These are phyloP conservation scores for Colletotrichum tamarilloi DNA, from an alignment of 2,329 filamentous ascomycete genomes.

Conservation along the genomic window DNA sequence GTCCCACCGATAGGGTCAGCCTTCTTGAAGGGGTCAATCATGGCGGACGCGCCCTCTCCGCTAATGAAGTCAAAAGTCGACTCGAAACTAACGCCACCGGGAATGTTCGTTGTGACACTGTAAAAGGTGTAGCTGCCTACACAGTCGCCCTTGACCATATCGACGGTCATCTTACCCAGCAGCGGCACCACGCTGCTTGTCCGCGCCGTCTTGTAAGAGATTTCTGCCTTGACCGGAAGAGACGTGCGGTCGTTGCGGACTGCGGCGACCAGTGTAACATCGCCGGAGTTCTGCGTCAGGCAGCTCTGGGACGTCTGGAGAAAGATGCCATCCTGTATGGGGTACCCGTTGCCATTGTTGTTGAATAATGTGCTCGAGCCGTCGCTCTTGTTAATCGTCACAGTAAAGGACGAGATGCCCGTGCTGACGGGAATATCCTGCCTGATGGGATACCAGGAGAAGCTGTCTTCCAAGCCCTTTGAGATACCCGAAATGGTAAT, in stretches of 20 bases:
- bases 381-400: constrained; percentile 60
- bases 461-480: constrained; percentile 70
- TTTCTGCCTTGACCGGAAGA: constrained; percentile 52
- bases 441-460: constrained; percentile 64
- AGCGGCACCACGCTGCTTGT: constrained; percentile 53
- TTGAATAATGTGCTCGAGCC: constrained; percentile 59
- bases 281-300: constrained; percentile 54
- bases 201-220: constrained; percentile 57
- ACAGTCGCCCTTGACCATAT: constrained; percentile 56
- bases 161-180: constrained; percentile 49
- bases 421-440: constrained; percentile 64
- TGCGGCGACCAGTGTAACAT: constrained; percentile 57
- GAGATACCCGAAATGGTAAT: constrained; percentile 59
- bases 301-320: constrained; percentile 69
- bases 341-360: constrained; percentile 69
- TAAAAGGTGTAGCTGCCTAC: constrained; percentile 62
- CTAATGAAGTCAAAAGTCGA: constrained; percentile 58
- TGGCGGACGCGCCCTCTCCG: constrained; percentile 46
- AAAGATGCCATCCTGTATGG: constrained; percentile 64
- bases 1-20: constrained; percentile 55
- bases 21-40: constrained; percentile 61
- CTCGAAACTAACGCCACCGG: constrained; percentile 56
- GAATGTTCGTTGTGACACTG: constrained; percentile 53
- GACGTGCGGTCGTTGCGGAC: constrained; percentile 59
- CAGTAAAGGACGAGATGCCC: constrained; percentile 71